These are phyloP conservation scores for Jackrogersella multiformis DNA, from an alignment of 495 filamentous ascomycete genomes.

Conservation along the genomic window DNA sequence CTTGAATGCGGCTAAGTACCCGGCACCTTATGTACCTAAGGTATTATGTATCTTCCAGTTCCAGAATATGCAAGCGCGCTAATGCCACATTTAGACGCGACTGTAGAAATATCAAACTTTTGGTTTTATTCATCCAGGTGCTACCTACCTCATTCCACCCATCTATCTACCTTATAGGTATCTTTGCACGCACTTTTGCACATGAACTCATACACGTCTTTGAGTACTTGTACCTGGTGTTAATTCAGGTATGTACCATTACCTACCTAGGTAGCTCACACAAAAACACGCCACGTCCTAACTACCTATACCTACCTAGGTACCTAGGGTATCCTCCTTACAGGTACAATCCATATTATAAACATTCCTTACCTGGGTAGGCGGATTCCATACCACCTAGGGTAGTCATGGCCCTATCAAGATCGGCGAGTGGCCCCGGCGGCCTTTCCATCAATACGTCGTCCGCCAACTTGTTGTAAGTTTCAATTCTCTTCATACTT, in stretches of 20 bases:
- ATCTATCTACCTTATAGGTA: no score
- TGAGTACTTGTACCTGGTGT: no score
- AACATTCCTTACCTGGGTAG: no score
- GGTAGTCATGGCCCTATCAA: conserved; percentile 57
- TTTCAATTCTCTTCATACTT: conserved; percentile 22
- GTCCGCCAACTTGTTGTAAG: conserved; percentile 72
- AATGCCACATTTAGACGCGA: conserved; percentile 7
- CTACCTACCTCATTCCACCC: no score
- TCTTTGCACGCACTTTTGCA: background rate
- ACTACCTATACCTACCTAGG: no score
- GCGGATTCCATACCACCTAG: conserved; percentile 15
- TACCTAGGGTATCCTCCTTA: no score
- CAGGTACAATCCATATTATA: background rate
- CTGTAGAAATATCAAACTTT: background rate
- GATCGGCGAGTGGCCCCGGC: conserved; percentile 71
- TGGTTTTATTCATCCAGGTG: no score
- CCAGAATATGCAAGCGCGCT: conserved; percentile 7
- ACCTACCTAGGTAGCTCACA: no score
- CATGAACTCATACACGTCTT: background rate
- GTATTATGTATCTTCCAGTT: background rate
- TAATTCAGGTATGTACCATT: no score
- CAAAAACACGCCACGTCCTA: no score
- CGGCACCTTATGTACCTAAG: background rate
- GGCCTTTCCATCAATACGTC: conserved; percentile 83
- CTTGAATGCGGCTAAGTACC: no score